Evolutionary conservation across 2,329 filamentous ascomycete genomes (phyloP).

Genomic region (Escovopsis sp.): DNA sequence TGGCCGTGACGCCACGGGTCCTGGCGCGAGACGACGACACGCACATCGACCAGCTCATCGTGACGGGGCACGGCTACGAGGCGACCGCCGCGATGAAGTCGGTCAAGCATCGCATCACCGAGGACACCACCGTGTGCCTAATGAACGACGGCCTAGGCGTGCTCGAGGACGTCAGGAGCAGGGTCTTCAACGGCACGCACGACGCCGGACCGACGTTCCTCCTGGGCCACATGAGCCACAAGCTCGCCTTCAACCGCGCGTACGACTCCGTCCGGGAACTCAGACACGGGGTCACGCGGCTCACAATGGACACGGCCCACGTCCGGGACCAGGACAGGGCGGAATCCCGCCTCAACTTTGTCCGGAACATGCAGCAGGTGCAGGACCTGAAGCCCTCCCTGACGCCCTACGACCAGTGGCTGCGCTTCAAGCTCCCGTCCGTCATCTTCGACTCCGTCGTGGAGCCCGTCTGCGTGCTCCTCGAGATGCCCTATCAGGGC

Average conservation of each 20-base stretch:
- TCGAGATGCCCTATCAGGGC: constrained; percentile 61
- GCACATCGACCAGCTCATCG: constrained; percentile 56
- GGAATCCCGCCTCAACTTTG: constrained; percentile 10
- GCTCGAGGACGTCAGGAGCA: constrained; percentile 59
- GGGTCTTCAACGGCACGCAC: constrained; percentile 52
- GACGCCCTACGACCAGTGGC: constrained; percentile 28
- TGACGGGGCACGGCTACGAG: constrained; percentile 45
- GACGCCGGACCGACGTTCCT: constrained; percentile 58
- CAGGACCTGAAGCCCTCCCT: constrained; percentile 11
- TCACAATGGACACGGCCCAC: constrained; percentile 13
- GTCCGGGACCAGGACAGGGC: constrained; percentile 8
- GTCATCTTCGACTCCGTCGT: constrained; percentile 63
- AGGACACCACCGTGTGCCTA: constrained; percentile 57
- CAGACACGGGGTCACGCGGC: constrained; percentile 15
- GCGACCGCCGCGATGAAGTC: constrained; percentile 38
- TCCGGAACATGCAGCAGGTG: constrained; percentile 9
- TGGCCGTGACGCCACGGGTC: constrained; percentile 7
- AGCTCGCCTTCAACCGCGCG: constrained; percentile 27
- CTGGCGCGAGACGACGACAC: constrained; percentile 20
- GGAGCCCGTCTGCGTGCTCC: constrained; percentile 66
- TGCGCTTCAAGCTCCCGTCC: constrained; percentile 63
- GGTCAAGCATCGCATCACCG: constrained; percentile 51
- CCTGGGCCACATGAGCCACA: constrained; percentile 45
- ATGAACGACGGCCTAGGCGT: constrained; percentile 73
- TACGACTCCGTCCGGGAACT: constrained; percentile 25